Evolutionary conservation across 2,329 filamentous ascomycete species (phyloP).

Genomic region (Alternaria solani): DNA sequence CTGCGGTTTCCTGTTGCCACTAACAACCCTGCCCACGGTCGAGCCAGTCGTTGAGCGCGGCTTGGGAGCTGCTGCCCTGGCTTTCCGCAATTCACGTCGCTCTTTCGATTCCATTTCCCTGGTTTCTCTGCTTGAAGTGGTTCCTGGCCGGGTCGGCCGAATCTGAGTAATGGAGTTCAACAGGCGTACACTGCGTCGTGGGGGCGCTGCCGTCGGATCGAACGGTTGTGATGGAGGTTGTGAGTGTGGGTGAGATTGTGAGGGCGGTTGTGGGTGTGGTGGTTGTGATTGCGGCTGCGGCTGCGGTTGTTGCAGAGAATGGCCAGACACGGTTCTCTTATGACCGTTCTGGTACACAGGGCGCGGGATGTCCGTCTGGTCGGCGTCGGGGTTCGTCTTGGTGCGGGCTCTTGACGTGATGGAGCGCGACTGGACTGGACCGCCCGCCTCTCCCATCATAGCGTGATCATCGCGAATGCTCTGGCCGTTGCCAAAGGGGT

Average conservation of each 20-base stretch:
- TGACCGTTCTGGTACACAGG: conserved; percentile 64
- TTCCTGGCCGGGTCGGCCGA: conserved; percentile 71
- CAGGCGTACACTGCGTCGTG: conserved; percentile 56
- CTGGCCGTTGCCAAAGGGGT: conserved; percentile 56
- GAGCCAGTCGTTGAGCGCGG: conserved; percentile 69
- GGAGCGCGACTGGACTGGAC: conserved; percentile 48
- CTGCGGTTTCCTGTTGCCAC: conserved; percentile 81
- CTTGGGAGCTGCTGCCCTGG: conserved; percentile 76
- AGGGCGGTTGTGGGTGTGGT: background rate
- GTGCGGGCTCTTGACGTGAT: conserved; percentile 51
- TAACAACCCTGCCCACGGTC: conserved; percentile 84
- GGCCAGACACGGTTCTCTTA: conserved; percentile 92
- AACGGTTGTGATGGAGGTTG: conserved; percentile 32
- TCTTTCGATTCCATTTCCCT: conserved; percentile 64
- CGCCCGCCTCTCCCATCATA: conserved; percentile 50
- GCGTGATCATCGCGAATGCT: conserved; percentile 55
- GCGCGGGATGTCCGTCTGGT: conserved; percentile 48
- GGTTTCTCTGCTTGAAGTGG: conserved; percentile 60
- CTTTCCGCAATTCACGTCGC: conserved; percentile 81
- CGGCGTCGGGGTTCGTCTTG: conserved; percentile 52
- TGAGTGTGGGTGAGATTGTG: conserved; percentile 18
- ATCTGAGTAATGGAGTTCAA: conserved; percentile 62
- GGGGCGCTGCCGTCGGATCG: conserved; percentile 55
- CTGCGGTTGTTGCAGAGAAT: conserved; percentile 57
- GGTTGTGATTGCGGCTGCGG: background rate